Base-by-base conservation (phyloP, 345 rosid species). In the Euphorbia lathyris region DNA sequence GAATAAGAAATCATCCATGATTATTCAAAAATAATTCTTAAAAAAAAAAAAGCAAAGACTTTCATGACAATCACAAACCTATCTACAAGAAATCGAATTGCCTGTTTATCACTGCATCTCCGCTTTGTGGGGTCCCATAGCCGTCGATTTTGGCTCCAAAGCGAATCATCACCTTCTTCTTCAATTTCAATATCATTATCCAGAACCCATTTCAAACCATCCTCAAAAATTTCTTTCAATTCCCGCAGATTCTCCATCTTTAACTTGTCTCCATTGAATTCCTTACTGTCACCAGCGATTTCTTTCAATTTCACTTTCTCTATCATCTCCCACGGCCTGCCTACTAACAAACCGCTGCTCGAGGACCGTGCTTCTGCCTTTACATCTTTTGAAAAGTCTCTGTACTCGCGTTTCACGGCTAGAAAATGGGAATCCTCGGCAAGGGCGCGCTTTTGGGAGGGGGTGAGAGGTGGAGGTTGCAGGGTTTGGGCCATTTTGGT, bases 271-370 rank as follows among this genome's bases (percentile, higher is more conserved):
- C 84, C 88, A 68, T 61, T 60, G 12, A 76, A 79, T 67, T 84
- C 95, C 56, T 77, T 77, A 60, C 79, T 75, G 19, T 75, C 82
- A 26, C 81, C 58, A 0, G 87, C 89, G 23, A 86, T 80, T 80
- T 90, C 95, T 66, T 76, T 80, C 74, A 91, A 47, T 63, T 75
- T 78, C 69, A 82, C 82, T 66, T 63, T 85, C 81, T 88, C 95
- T 22, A 90, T 80, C 69, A 90, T 83, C 78, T 94, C 97, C 98
- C 98, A 94, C 7, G 97, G 98, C 79, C 80, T 85, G 62, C 97
- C 97, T 42, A 84, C 85, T 72, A 85, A 65, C 69, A 76, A 72
- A 43, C 65, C 72, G 19, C 71, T 63, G 42, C 65, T 59, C 23
- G 25, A 58, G 17, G 65, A 45, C 32, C 50, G 25, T 3, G 59